Evolutionary conservation across 73 alveolate genomes (phyloP).

Genomic region (Paramecium pentaurelia): DNA sequence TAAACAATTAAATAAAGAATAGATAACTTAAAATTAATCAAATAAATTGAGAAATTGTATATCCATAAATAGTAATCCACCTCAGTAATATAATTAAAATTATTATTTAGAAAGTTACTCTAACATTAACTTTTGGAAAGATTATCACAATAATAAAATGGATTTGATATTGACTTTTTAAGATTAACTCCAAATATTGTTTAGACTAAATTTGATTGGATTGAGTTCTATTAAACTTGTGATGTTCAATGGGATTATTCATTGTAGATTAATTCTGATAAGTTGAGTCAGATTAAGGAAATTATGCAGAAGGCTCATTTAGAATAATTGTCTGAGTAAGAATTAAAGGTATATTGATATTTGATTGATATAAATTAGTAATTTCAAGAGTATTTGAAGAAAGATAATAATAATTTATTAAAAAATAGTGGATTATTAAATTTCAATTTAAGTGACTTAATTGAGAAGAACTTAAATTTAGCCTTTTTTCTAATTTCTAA

Average conservation of each 20-base stretch:
- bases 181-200: neutral
- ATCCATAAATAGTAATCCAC: neutral
- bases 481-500: neutral
- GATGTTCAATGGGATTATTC: neutral
- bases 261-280: neutral
- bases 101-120: neutral
- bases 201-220: neutral
- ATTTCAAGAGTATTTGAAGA: neutral
- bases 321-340: neutral
- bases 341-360: neutral
- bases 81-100: neutral
- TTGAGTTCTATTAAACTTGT: neutral
- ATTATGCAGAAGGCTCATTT: neutral
- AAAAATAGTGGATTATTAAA: neutral
- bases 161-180: neutral
- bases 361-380: neutral
- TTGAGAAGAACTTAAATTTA: neutral
- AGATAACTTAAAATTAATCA: neutral
- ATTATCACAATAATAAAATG: neutral
- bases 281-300: neutral
- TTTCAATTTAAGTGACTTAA: constrained; percentile 7
- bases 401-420: constrained; percentile 14
- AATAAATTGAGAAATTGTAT: neutral
- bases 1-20: neutral
- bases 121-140: neutral